phyloP scores from a whole-genome alignment of 2,329 filamentous ascomycete genomes.

The Nothophaeocryptopus gaeumannii region DNA sequence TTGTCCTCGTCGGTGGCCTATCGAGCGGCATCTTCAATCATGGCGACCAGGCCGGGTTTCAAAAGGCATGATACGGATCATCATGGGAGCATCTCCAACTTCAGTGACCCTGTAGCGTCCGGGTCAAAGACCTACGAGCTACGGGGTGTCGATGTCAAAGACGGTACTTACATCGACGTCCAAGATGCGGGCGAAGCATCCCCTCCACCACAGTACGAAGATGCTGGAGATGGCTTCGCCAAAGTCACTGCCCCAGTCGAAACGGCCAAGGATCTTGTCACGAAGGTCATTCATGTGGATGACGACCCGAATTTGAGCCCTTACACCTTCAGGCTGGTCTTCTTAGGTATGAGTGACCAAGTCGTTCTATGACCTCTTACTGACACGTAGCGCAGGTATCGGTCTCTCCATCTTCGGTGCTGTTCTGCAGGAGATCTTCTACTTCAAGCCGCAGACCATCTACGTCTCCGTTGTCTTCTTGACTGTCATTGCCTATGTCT shows the following conservation, averaged over 20 bases:
- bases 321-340: constrained; percentile 41
- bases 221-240: constrained; percentile 10
- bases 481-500: constrained; percentile 44
- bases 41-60: neutral
- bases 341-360: constrained; percentile 32
- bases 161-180: constrained; percentile 2
- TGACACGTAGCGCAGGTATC: constrained; percentile 1
- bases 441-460: constrained; percentile 50
- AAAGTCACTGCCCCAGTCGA: constrained; percentile 16
- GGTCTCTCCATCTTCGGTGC: constrained; percentile 30
- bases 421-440: constrained; percentile 46
- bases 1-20: too few species aligned
- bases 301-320: constrained; percentile 38
- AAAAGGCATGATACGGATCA: constrained; percentile 3
- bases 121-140: constrained; percentile 5
- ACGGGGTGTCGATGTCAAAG: constrained; percentile 2
- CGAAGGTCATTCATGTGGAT: constrained; percentile 36
- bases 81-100: neutral
- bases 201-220: constrained; percentile 4
- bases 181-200: neutral
- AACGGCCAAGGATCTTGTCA: constrained; percentile 34
- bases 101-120: neutral
- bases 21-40: neutral
- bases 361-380: too few species aligned
- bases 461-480: constrained; percentile 47